These are phyloP conservation scores for Penicillium sp. DNA, from an alignment of 2,329 filamentous ascomycete genomes.

Conservation along the genomic window DNA sequence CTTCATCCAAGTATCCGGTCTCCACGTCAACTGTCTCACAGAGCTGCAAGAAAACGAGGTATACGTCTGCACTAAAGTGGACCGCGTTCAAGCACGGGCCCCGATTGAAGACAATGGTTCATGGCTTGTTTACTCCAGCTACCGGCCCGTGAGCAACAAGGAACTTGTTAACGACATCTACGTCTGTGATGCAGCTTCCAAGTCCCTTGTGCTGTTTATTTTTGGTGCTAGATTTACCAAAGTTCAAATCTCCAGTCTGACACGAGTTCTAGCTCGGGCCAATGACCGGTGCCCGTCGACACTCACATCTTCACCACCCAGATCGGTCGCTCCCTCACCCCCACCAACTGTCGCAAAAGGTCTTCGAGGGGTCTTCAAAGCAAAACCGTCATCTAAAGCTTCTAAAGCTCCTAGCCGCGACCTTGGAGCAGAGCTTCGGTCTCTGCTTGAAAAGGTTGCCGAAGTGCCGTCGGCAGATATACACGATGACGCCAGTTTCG, in stretches of 20 bases:
- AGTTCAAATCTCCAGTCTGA: not conserved
- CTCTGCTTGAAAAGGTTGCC: too few species aligned
- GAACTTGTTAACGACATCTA: conserved; percentile 31
- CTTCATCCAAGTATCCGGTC: conserved; percentile 34
- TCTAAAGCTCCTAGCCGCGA: too few species aligned
- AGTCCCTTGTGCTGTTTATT: not conserved
- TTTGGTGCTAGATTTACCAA: not conserved
- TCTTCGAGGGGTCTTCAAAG: too few species aligned
- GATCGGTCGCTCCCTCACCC: too few species aligned
- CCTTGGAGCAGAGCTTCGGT: too few species aligned
- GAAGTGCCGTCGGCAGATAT: not conserved
- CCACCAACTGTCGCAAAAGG: too few species aligned
- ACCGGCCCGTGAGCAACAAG: not conserved
- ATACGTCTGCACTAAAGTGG: not conserved
- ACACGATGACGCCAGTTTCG: conserved; percentile 9
- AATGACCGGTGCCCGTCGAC: not conserved
- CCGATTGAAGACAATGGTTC: not conserved
- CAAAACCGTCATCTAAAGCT: too few species aligned
- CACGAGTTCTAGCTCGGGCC: not conserved
- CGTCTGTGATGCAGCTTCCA: conserved; percentile 27
- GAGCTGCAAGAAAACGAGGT: conserved; percentile 5
- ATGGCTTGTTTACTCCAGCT: not conserved
- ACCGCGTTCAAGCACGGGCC: too few species aligned
- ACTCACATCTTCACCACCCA: too few species aligned
- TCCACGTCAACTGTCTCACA: conserved; percentile 32